Evolutionary conservation across 805 yeast species (phyloP).

Genomic region (Vanderwaltozyma verrucispora): DNA sequence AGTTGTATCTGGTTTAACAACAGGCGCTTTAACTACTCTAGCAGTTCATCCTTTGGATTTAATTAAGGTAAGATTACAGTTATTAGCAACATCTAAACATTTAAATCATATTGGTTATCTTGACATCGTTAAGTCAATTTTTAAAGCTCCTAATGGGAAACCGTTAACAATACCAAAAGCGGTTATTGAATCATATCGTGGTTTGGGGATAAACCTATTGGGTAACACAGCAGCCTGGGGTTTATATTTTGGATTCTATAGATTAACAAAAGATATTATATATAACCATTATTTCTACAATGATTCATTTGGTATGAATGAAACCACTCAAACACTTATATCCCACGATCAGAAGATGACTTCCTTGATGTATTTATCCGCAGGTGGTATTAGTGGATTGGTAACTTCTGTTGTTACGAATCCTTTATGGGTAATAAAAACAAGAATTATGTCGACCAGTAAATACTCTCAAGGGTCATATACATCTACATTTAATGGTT

Average conservation of each 20-base stretch:
- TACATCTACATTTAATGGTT: constrained; percentile 46
- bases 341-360: constrained; percentile 29
- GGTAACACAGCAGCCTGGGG: constrained; percentile 92
- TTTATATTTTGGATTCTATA: constrained; percentile 69
- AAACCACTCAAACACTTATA: constrained; percentile 3
- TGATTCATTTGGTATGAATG: neutral
- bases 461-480: constrained; percentile 29
- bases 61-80: constrained; percentile 72
- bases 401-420: constrained; percentile 70
- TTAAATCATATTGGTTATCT: constrained; percentile 17
- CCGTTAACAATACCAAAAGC: constrained; percentile 3
- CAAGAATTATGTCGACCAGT: constrained; percentile 60
- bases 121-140: constrained; percentile 18
- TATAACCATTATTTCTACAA: constrained; percentile 8
- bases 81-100: constrained; percentile 29
- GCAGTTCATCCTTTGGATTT: constrained; percentile 86
- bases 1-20: constrained; percentile 58
- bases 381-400: constrained; percentile 65
- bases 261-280: constrained; percentile 40
- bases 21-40: constrained; percentile 73
- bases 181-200: constrained; percentile 47
- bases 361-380: constrained; percentile 36
- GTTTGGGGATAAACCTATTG: constrained; percentile 64
- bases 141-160: neutral
- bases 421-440: constrained; percentile 93